Base-by-base conservation (phyloP, 164 flowering plant genomes). In the Echeveria elegans region DNA sequence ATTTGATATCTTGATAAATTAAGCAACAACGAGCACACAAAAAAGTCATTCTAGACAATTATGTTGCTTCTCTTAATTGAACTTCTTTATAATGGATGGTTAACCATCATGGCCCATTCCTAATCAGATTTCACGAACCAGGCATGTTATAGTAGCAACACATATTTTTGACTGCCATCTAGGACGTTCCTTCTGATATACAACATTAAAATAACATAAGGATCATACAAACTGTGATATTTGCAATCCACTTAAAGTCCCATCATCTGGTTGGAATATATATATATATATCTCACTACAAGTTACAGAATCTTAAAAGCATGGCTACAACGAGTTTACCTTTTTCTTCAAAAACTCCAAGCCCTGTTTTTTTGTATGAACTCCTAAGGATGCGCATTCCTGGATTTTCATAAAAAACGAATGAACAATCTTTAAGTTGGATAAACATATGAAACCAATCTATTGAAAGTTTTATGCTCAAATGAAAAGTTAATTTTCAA, bases 331-430 rank as follows among this genome's bases (percentile, higher is more conserved):
- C 0, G 29, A 63, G 10, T 19, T 34, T 24, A 63, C 66, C 66
- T 63, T 63, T 37, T 40, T 40, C 41, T 63, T 40, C 15, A 63
- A 15, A 40, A 63, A 63, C 29, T 63, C 66, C 66, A 63, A 40
- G 45, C 45, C 66, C 23, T 63, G 23, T 36, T 63, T 21, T 63
- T 63, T 36, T 21, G 45, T 63, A 28, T 34, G 45, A 34, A 63
- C 45, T 21, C 41, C 45, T 10, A 63, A 36, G 21, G 66, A 21
- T 63, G 45, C 47, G 37, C 66, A 63, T 63, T 63, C 66, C 66
- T 63, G 66, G n/a, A 7, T 34, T 36, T 63, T 1, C 45, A 63
- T 10, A 36, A 32, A 2, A 16, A 63, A 36, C 1, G n/a, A n/a
- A n/a, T 21, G 23, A 40, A 63, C 0, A 10, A 36, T 30, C n/a